Evolutionary conservation across 108 stramenopile species (phyloP).

Genomic region (Nitzschia sp.): DNA sequence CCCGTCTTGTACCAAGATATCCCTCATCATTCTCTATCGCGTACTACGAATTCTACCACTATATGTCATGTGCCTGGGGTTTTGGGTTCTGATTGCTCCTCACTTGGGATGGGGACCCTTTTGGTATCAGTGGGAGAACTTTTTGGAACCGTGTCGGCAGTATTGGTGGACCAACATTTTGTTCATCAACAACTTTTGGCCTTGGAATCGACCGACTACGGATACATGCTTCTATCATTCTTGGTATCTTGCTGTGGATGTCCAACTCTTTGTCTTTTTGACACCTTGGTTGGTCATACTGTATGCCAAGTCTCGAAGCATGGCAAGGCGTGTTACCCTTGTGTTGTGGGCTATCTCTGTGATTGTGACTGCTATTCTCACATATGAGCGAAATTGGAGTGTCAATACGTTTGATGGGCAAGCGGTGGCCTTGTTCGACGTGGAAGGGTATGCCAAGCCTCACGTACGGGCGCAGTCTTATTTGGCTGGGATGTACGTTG

Average conservation of each 20-base stretch:
- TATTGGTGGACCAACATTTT: conserved; percentile 54
- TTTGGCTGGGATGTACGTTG: conserved; percentile 50
- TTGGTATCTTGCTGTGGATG: conserved; percentile 67
- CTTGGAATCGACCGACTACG: conserved; percentile 39
- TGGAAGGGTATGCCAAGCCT: conserved; percentile 57
- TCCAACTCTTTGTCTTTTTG: conserved; percentile 49
- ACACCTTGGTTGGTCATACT: conserved; percentile 34
- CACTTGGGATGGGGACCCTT: conserved; percentile 53
- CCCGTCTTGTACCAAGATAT: not conserved
- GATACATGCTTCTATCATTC: conserved; percentile 64
- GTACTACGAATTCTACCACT: conserved; percentile 50
- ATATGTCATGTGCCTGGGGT: conserved; percentile 39
- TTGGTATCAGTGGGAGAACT: conserved; percentile 58
- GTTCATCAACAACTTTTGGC: conserved; percentile 62
- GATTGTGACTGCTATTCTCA: conserved; percentile 22
- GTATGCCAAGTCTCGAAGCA: conserved; percentile 5
- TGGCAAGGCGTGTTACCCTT: conserved; percentile 7
- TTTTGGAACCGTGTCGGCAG: conserved; percentile 43
- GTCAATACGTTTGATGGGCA: conserved; percentile 57
- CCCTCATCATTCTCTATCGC: conserved; percentile 24
- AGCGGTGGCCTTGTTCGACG: conserved; percentile 43
- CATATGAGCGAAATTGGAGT: conserved; percentile 44
- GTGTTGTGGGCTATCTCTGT: conserved; percentile 27
- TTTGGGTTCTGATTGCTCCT: conserved; percentile 50
- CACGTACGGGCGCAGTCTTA: conserved; percentile 55